A percentile compares a stretch with the other conserved stretches of the same genome.
These are phyloP conservation scores for Vitis cinerea DNA, from an alignment of 164 flowering plant species.

Conservation along the genomic window DNA sequence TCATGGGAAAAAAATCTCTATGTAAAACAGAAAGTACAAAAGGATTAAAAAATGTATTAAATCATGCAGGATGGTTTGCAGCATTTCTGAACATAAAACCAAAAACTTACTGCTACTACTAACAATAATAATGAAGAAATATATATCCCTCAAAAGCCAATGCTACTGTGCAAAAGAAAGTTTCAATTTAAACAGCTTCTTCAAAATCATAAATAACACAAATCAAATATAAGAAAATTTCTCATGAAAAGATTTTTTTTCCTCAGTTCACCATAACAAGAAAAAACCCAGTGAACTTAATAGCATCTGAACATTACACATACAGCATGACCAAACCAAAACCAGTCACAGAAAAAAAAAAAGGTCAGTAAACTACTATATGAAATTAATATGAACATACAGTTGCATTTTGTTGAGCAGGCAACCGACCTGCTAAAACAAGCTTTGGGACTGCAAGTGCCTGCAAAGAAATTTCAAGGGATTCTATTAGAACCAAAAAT, in stretches of 20 bases:
- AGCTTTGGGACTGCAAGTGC: conserved; percentile 90
- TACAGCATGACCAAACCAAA: background rate
- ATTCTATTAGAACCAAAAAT: conserved; percentile 4
- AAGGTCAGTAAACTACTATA: background rate
- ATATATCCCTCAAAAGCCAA: too few species aligned
- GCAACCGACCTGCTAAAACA: conserved; percentile 93
- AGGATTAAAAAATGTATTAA: background rate
- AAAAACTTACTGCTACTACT: too few species aligned
- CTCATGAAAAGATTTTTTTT: too few species aligned
- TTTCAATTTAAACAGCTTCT: too few species aligned
- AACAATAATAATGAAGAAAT: too few species aligned
- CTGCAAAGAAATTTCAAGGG: conserved; percentile 38
- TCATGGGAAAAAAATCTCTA: background rate
- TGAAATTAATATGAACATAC: conserved; percentile 43
- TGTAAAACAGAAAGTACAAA: background rate
- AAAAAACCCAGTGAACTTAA: too few species aligned
- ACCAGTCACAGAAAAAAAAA: background rate
- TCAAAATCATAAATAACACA: too few species aligned
- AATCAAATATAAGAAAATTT: too few species aligned
- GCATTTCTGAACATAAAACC: too few species aligned
- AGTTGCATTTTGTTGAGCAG: conserved; percentile 97
- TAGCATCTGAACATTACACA: background rate
- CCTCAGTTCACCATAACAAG: too few species aligned
- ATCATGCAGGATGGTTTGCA: background rate
- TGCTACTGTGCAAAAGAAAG: too few species aligned